Evolutionary conservation across 805 yeast genomes (phyloP).

Genomic region (Diddensiella caesifluorescens): DNA sequence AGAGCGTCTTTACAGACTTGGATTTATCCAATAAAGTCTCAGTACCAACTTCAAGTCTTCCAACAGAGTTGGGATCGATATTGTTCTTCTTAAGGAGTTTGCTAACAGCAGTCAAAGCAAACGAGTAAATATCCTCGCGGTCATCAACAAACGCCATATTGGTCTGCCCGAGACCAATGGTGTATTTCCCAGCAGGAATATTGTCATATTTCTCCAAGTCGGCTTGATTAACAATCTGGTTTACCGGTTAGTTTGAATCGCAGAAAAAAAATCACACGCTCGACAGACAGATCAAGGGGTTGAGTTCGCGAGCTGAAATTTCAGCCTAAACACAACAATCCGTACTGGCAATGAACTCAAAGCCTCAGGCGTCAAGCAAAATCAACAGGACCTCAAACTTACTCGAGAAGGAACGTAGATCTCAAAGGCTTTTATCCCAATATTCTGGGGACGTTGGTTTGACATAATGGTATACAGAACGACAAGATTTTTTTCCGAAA

Average conservation of each 20-base stretch:
- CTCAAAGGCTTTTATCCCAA: constrained; percentile 97
- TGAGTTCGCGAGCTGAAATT: too few species aligned
- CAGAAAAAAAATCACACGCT: too few species aligned
- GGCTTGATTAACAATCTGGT: constrained; percentile 61
- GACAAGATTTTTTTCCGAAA: neutral
- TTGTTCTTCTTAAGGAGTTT: constrained; percentile 73
- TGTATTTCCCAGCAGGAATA: constrained; percentile 90
- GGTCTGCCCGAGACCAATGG: constrained; percentile 98
- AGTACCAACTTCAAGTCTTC: constrained; percentile 97
- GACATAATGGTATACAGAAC: constrained; percentile 17
- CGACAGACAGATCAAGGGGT: neutral
- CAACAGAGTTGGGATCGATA: constrained; percentile 74
- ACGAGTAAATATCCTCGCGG: constrained; percentile 94
- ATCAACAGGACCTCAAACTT: too few species aligned
- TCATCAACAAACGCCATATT: constrained; percentile 97
- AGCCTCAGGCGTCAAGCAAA: too few species aligned
- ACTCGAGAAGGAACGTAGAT: constrained; percentile 79
- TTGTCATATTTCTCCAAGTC: constrained; percentile 82
- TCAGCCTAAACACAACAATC: too few species aligned
- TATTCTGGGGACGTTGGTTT: constrained; percentile 55
- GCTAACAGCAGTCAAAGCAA: constrained; percentile 82
- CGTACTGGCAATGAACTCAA: too few species aligned
- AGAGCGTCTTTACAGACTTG: constrained; percentile 90
- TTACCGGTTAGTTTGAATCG: too few species aligned
- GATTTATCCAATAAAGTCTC: constrained; percentile 96